These are phyloP conservation scores for Amylostereum chailletii DNA, from an alignment of 1,284 basidiomycete genomes.

Conservation along the genomic window DNA sequence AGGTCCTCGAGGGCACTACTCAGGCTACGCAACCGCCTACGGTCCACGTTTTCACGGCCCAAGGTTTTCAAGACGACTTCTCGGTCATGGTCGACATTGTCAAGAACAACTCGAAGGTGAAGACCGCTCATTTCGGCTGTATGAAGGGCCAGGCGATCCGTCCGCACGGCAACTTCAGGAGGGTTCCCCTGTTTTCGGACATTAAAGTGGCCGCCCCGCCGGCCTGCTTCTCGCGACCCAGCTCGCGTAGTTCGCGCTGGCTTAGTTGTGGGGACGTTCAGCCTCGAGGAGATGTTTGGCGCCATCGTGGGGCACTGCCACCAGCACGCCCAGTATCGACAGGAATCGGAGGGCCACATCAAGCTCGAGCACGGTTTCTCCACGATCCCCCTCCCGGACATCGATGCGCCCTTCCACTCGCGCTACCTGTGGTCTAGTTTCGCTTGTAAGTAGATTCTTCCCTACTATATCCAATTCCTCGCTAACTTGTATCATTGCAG, in stretches of 20 bases:
- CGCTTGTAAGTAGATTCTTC: conserved; percentile 52
- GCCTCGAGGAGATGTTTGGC: conserved; percentile 36
- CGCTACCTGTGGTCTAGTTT: conserved; percentile 99
- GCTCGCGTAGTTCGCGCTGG: conserved; percentile 96
- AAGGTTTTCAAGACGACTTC: conserved; percentile 99
- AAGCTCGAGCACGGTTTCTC: neutral
- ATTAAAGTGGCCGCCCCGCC: conserved; percentile 87
- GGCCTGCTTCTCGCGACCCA: conserved; percentile 96
- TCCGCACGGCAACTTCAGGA: conserved; percentile 90
- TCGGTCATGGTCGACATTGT: conserved; percentile 98
- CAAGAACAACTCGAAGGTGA: conserved; percentile 93
- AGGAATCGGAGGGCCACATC: neutral
- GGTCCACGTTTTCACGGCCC: conserved; percentile 97
- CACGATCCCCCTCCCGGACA: neutral
- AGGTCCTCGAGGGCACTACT: conserved; percentile 87
- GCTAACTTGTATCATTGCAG: too few species aligned
- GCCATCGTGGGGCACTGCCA: neutral
- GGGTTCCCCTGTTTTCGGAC: conserved; percentile 88
- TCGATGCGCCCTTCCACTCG: conserved; percentile 32
- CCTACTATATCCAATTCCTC: conserved; percentile 12
- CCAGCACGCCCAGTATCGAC: neutral
- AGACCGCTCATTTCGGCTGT: conserved; percentile 98
- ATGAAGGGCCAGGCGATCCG: conserved; percentile 97
- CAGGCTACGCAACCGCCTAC: conserved; percentile 91
- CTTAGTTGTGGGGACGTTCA: conserved; percentile 84